Conservation (phyloP, 1,284 basidiomycete genomes). For the Ceraceosorus guamensis region DNA sequence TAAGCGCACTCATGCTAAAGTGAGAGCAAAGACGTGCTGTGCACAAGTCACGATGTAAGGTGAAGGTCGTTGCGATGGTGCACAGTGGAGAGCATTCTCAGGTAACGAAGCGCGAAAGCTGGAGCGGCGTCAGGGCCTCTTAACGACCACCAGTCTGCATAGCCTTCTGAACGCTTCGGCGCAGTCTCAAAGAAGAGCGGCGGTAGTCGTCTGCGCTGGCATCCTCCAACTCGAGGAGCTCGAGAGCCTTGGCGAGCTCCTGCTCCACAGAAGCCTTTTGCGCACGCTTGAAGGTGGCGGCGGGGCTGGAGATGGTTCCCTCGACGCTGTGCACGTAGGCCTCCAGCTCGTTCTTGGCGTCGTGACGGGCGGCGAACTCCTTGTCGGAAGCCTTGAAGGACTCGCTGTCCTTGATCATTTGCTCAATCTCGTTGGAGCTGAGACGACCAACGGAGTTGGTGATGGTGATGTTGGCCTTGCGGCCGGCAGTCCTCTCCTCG, state of each 20-base stretch:
- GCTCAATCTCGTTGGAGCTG: slow-evolving; percentile 46
- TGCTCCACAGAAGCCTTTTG: slow-evolving; percentile 47
- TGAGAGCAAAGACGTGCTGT: too few species aligned
- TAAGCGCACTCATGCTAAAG: too few species aligned
- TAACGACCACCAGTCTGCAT: slow-evolving; percentile 27
- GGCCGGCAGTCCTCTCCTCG: slow-evolving; percentile 46
- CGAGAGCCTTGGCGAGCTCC: slow-evolving; percentile 48
- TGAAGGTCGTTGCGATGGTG: too few species aligned
- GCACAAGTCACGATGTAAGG: too few species aligned
- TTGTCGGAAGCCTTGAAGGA: slow-evolving; percentile 48
- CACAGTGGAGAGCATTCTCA: too few species aligned
- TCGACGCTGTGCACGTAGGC: slow-evolving; percentile 47
- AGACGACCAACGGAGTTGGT: slow-evolving; percentile 48
- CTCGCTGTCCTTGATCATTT: slow-evolving; percentile 50
- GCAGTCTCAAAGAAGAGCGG: slow-evolving; percentile 43
- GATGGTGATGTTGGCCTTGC: slow-evolving; percentile 49
- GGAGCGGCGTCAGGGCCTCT: too few species aligned
- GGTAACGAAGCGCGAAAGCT: too few species aligned
- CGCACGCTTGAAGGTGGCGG: slow-evolving; percentile 45
- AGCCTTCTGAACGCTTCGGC: slow-evolving; percentile 47
- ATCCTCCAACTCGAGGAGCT: slow-evolving; percentile 47
- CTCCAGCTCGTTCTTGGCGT: slow-evolving; percentile 47
- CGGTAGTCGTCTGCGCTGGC: slow-evolving; percentile 47
- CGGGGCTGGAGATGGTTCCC: slow-evolving; percentile 45
- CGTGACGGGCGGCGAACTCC: slow-evolving; percentile 49